phyloP scores from a whole-genome alignment of 2,329 filamentous ascomycete species.

The Cytospora paraplurivora region DNA sequence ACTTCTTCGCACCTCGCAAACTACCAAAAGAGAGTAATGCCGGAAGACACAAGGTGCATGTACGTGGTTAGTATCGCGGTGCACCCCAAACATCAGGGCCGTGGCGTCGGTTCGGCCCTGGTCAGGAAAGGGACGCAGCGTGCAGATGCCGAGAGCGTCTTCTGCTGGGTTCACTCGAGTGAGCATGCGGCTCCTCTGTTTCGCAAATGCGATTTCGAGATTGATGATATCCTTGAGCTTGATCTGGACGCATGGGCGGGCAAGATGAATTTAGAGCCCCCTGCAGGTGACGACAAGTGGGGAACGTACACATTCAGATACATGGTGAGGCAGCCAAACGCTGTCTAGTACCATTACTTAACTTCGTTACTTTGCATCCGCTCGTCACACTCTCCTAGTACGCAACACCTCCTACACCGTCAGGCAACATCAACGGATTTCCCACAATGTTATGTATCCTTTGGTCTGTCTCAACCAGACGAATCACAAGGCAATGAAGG shows the following conservation, averaged over 20 bases:
- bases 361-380: background rate
- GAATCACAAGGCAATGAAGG: background rate
- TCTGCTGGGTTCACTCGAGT: constrained; percentile 42
- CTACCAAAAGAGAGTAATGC: constrained; percentile 35
- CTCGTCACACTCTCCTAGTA: background rate
- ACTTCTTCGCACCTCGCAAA: constrained; percentile 38
- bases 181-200: constrained; percentile 38
- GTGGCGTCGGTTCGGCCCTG: constrained; percentile 39
- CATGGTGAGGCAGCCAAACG: constrained; percentile 33
- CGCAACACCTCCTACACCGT: background rate
- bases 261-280: constrained; percentile 27
- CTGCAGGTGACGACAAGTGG: constrained; percentile 36
- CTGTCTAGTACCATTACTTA: background rate
- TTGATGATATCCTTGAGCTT: constrained; percentile 36
- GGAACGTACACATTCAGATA: constrained; percentile 40
- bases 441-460: too few species aligned
- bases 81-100: constrained; percentile 36
- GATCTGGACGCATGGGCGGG: constrained; percentile 39
- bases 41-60: constrained; percentile 36
- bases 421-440: background rate
- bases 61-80: constrained; percentile 41
- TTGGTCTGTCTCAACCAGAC: background rate
- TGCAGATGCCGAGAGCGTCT: constrained; percentile 36
- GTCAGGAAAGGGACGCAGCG: constrained; percentile 39
- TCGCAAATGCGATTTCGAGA: constrained; percentile 36